phyloP scores from a whole-genome alignment of 352 stramenopile genomes.

The Globisporangium radiosum region DNA sequence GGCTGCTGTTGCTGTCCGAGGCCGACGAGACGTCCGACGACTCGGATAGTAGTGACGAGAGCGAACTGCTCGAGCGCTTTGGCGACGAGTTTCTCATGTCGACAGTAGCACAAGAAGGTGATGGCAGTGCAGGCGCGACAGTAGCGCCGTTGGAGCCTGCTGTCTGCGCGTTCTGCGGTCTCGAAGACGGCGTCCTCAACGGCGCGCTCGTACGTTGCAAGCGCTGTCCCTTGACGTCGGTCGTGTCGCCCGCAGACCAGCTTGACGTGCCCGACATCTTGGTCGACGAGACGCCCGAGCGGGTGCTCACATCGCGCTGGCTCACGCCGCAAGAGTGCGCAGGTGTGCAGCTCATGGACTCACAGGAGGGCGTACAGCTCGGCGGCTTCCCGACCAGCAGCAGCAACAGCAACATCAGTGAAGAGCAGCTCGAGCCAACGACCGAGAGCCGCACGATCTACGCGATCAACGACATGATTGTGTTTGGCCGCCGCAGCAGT shows the following conservation, averaged over 20 bases:
- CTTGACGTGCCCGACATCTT: constrained; percentile 51
- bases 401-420: neutral
- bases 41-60: constrained; percentile 22
- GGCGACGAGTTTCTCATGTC: constrained; percentile 27
- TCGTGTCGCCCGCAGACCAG: constrained; percentile 31
- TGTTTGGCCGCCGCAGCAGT: constrained; percentile 32
- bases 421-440: neutral
- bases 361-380: constrained; percentile 13
- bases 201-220: constrained; percentile 39
- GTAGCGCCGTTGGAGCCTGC: neutral
- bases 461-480: constrained; percentile 47
- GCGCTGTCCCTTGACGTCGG: constrained; percentile 40
- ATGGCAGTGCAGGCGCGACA: too few species aligned
- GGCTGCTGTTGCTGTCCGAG: constrained; percentile 1
- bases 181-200: constrained; percentile 66
- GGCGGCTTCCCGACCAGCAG: neutral
- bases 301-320: constrained; percentile 5
- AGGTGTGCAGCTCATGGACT: constrained; percentile 7
- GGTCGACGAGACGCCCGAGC: constrained; percentile 1
- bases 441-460: constrained; percentile 23
- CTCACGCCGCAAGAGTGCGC: constrained; percentile 12
- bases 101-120: neutral
- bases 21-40: constrained; percentile 27
- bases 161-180: constrained; percentile 45
- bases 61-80: constrained; percentile 55